Base-by-base conservation (phyloP, 768 basidiomycete genomes). In the Chalciporus sphaerocephalus region DNA sequence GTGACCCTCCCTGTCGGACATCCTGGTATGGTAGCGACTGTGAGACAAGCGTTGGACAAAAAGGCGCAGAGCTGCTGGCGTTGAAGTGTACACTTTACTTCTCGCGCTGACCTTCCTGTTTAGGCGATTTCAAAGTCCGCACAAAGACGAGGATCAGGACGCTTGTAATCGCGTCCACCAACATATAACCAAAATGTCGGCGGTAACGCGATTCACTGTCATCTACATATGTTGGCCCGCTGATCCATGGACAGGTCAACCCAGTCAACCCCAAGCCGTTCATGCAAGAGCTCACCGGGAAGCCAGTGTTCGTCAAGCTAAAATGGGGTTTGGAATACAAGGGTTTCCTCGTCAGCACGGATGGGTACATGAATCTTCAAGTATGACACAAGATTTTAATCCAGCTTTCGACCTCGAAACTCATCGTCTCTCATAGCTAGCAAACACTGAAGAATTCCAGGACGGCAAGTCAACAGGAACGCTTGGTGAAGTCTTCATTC, bases 261-360 rank as follows among this genome's bases (percentile, higher is more conserved):
- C 94, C 94, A 55, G 92, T 98, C 60, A 99, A 99, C 71, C 96
- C 96, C 17, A 98, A 98, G 72, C 96, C 96, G 6, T 98, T 98
- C 74, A 78, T 99, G 60, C 93, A 97, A 72, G 94, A 96, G 66
- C 83, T 98, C 55, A 97, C 96, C 21, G 96, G 96, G 52, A 97
- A 99, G 74, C 85, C 87, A 30, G 91, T 98, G 36, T 89, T 83
- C 61, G 96, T 98, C 52, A 81, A 83, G 49, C 80, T 99, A 61
- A 99, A 99, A 74, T 99, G 96, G 96, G 96, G 96, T 51, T 77
- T 97, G 40, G 93, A 98, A 64, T 98, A 98, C 78, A 96, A 93
- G 74, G 96, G 96, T 34, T 99, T 96, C 73, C 79, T 99, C 52
- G 96, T 99, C 55, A 94, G 91, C 60, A 97, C 96, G 6, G 96